Conservation (phyloP, 2,329 filamentous ascomycete species). For the Ceratocystis cubensis region DNA sequence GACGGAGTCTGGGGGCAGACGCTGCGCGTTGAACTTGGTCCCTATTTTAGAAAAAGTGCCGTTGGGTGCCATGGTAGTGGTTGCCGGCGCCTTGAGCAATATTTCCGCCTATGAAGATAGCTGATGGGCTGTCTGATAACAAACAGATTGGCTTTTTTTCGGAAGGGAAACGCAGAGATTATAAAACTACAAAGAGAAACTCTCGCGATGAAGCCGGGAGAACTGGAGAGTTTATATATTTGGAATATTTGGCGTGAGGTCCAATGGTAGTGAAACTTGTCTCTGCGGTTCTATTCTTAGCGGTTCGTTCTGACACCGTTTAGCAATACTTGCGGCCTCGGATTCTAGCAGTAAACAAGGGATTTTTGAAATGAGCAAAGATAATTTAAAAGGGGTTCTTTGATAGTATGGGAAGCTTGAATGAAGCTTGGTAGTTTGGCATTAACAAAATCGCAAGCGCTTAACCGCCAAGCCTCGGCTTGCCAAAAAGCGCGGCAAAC, state of each 20-base stretch:
- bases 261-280: too few relatives aligned
- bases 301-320: too few relatives aligned
- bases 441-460: neutral
- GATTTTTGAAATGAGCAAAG: neutral
- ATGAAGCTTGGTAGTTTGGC: neutral
- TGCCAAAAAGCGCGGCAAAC: neutral
- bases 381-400: neutral
- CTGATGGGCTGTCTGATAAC: too few relatives aligned
- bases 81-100: neutral
- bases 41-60: constrained; percentile 4
- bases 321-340: too few relatives aligned
- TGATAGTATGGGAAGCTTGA: neutral
- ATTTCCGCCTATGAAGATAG: too few relatives aligned
- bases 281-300: too few relatives aligned
- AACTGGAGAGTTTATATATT: too few relatives aligned
- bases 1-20: neutral
- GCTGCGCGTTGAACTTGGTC: neutral
- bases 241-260: too few relatives aligned
- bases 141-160: too few relatives aligned
- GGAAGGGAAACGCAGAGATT: too few relatives aligned
- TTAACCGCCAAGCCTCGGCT: neutral
- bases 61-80: constrained; percentile 10
- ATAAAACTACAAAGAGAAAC: neutral
- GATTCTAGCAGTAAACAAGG: neutral
- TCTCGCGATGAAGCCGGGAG: too few relatives aligned